phyloP scores from a whole-genome alignment of 176 grass and related monocot species.

The Cenchrus americanus region DNA sequence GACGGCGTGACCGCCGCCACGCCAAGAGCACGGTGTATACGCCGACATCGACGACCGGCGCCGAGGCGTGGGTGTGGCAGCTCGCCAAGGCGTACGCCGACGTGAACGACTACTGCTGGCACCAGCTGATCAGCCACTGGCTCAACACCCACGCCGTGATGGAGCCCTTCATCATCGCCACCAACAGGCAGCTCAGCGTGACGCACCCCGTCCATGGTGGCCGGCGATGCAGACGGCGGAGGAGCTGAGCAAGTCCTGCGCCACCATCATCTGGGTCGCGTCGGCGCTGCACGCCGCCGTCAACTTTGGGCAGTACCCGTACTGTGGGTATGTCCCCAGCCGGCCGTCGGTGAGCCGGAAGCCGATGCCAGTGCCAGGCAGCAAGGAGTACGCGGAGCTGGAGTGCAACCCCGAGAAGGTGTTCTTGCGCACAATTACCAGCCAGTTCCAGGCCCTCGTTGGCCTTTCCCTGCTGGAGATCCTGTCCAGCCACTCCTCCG shows the following conservation, averaged over 20 bases:
- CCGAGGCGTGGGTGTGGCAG: conserved; percentile 7
- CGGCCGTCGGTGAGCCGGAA: conserved; percentile 47
- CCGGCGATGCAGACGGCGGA: conserved; percentile 55
- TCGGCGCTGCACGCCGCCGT: conserved; percentile 87
- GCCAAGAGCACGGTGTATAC: conserved; percentile 10
- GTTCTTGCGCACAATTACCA: conserved; percentile 56
- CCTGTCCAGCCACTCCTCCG: conserved; percentile 60
- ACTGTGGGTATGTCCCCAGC: conserved; percentile 52
- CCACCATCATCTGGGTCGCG: conserved; percentile 80
- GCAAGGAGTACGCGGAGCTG: conserved; percentile 37
- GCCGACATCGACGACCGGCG: background rate
- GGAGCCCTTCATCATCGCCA: conserved; percentile 28
- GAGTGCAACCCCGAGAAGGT: conserved; percentile 51
- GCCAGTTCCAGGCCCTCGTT: conserved; percentile 52
- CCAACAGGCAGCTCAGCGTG: conserved; percentile 36
- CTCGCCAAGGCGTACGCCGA: conserved; percentile 28
- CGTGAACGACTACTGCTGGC: conserved; percentile 28
- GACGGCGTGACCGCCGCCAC: background rate
- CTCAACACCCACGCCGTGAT: conserved; percentile 38
- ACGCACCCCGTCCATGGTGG: conserved; percentile 55
- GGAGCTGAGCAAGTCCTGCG: conserved; percentile 55
- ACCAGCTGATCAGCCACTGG: conserved; percentile 43
- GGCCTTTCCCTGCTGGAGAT: conserved; percentile 63
- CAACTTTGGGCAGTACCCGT: conserved; percentile 90
- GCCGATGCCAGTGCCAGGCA: conserved; percentile 49